Evolutionary conservation across 2,329 filamentous ascomycete genomes (phyloP).

Genomic region (Aspergillus terreus): DNA sequence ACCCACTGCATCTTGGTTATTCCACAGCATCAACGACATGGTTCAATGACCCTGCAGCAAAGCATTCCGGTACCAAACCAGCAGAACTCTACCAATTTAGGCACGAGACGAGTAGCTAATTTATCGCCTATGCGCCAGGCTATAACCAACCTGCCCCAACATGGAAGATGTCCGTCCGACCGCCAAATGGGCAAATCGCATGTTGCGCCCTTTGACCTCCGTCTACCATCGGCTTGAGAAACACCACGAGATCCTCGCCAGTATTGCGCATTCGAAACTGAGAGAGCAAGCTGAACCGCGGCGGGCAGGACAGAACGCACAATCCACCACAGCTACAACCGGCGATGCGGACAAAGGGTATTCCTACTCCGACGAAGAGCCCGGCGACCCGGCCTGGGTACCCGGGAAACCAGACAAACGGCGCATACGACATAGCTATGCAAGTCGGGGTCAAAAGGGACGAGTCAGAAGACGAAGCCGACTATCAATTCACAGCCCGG

Average conservation of each 20-base stretch:
- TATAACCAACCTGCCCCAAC: conserved; percentile 4
- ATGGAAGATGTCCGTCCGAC: conserved; percentile 39
- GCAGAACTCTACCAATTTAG: neutral
- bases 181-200: conserved; percentile 42
- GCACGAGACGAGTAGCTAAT: neutral
- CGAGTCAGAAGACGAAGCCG: conserved; percentile 23
- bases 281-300: conserved; percentile 10
- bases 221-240: conserved; percentile 40
- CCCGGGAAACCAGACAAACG: conserved; percentile 31
- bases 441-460: conserved; percentile 24
- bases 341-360: conserved; percentile 10
- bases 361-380: conserved; percentile 32
- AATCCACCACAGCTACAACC: conserved; percentile 1
- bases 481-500: conserved; percentile 34
- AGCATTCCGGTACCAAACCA: conserved; percentile 3
- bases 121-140: neutral
- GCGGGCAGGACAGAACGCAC: conserved; percentile 1
- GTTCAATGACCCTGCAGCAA: neutral
- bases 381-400: conserved; percentile 39
- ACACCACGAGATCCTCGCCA: conserved; percentile 32
- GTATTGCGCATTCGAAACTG: conserved; percentile 21
- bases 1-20: neutral
- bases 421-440: conserved; percentile 37
- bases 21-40: neutral
- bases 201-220: conserved; percentile 40